Base-by-base conservation (phyloP, 345 rosid genomes). In the Xanthoceras sorbifolium region DNA sequence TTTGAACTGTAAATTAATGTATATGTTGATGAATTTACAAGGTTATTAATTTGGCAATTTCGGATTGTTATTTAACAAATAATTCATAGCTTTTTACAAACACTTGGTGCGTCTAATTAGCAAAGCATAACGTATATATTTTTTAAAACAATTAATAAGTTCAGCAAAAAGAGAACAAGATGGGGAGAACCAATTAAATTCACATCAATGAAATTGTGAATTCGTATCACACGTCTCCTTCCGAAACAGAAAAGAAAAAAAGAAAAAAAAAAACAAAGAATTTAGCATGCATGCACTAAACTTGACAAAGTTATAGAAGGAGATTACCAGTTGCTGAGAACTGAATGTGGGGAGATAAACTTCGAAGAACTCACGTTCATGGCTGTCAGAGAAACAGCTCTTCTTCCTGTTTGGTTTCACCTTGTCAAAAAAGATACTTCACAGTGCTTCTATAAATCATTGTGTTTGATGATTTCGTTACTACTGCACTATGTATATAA, bases 281-380 rank as follows among this genome's bases (percentile, higher is more conserved):
- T 10, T 12, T 14, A 6, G 17, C 20, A 9, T 42, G 32, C 50
- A 67, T 40, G 54, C 32, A 44, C 54, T 44, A 25, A 60, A 23
- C 31, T 23, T 12, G 4, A 28, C 64, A 60, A 25, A 29, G 31
- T 61, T 61, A 61, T n/a, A 59, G 65, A 72, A 18, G 40, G 60
- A 59, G 14, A 20, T 23, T 65, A 79, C 79, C 76, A 80, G 76
- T 22, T 65, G 76, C 34, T 20, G 23, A 29, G 83, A 71, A 61
- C 76, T 77, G 57, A n/a, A 12, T 18, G 18, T 8, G 12, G 79
- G 76, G 32, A 70, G 62, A 44, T 69, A 76, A 76, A 65, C 63
- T 64, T 76, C 65, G 64, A 70, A 80, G 79, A 76, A 80, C 52
- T 76, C 73, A 18, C n/a, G 46, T 31, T 34, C 42, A 46, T 25